Evolutionary conservation across 805 yeast genomes (phyloP), one percentile per base, ranked within the genome.

Genomic region (Candida tammaniensis): DNA sequence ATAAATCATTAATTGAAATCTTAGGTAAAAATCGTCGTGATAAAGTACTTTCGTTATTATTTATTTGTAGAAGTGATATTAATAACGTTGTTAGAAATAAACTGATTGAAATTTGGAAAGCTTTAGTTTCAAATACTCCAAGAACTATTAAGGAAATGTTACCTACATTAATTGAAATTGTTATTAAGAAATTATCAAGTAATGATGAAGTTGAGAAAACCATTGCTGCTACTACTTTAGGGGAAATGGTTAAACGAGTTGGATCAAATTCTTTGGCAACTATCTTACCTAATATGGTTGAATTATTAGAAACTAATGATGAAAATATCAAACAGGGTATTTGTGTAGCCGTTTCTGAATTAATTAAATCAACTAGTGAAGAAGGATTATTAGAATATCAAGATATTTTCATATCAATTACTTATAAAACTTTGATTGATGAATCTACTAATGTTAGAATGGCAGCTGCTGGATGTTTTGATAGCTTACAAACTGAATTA

Each of bases 91-190:
- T 93, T 17, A 80, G 98, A 50, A 79, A 79, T 45, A 85, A 95
- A 17, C 81, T 98, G 9, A 78, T 86, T 40, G 96, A 93, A 50
- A 87, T 93, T 30, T 93, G 99, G 99, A 89, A 89, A 64, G 87
- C 96, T 0, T 70, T 93, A 54, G 97, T 93, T 33, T 85, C 95
- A 30, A 93, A 93, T 57, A 93, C 98, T 15, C 98, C 98, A 27
- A 80, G 85, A 54, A 86, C 96, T 3, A 83, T 93, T 30, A 91
- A 86, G 67, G 97, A 89, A 57, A 87, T 93, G 42, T 61, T 93
- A 43, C 94, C 96, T 19, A 71, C 87, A 4, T 76, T 93, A 44
- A 85, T 93, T 4, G 74, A 74, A 40, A 74, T 86, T 49, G 80
- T 93, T 51, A 86, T 93, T 39, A 76, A 81, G 47, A 76, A 87